Evolutionary conservation across 2,329 filamentous ascomycete species (phyloP).

Genomic region (Cercospora beticola): DNA sequence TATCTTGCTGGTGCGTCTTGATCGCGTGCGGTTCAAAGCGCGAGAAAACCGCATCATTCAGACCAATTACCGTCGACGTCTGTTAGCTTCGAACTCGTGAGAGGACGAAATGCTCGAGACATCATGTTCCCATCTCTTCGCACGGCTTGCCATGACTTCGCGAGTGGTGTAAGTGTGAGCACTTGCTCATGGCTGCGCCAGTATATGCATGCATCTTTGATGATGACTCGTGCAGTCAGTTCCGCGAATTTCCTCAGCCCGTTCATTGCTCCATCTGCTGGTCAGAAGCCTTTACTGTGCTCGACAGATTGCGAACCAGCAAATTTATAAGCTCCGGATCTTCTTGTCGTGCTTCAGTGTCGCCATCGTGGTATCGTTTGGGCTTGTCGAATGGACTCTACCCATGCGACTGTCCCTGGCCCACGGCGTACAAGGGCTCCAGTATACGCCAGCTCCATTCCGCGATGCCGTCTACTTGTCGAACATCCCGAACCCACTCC

Average conservation of each 20-base stretch:
- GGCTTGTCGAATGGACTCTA: not conserved
- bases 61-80: not conserved
- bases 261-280: not conserved
- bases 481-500: conserved; percentile 61
- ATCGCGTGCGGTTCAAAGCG: not conserved
- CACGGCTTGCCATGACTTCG: not conserved
- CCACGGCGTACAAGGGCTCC: conserved; percentile 43
- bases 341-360: not conserved
- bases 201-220: not conserved
- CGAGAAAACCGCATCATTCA: not conserved
- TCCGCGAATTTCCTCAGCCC: not conserved
- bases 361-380: not conserved
- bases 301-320: not conserved
- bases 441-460: conserved; percentile 58
- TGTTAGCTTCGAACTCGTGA: not conserved
- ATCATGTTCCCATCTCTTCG: not conserved
- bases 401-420: not conserved
- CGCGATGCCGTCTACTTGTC: conserved; percentile 55
- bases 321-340: not conserved
- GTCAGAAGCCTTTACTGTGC: not conserved
- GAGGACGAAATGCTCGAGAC: not conserved
- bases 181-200: not conserved
- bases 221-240: not conserved
- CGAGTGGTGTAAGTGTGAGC: not conserved
- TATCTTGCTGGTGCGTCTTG: no score